These are phyloP conservation scores for Ascoidea rubescens DNA, from an alignment of 805 yeast species.

Conservation along the genomic window DNA sequence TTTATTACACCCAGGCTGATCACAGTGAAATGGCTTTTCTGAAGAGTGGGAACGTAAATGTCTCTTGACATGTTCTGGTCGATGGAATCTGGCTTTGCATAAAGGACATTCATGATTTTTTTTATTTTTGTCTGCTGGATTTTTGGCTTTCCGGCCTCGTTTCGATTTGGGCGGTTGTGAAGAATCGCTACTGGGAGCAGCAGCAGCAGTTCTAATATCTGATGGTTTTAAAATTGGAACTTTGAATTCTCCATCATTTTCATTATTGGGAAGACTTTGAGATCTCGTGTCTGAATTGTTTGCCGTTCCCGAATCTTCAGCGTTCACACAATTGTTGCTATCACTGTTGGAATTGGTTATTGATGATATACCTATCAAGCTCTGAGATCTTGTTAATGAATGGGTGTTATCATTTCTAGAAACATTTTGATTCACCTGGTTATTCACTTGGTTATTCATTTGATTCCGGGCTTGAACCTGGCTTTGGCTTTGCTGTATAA, in stretches of 20 bases:
- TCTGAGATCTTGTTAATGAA: background rate
- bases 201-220: background rate
- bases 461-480: background rate
- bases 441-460: background rate
- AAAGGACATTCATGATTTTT: conserved; percentile 53
- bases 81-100: conserved; percentile 46
- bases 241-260: conserved; percentile 1
- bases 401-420: background rate
- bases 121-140: conserved; percentile 23
- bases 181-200: background rate
- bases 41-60: conserved; percentile 64
- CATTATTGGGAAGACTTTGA: background rate
- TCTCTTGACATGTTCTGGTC: conserved; percentile 62
- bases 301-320: background rate
- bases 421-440: background rate
- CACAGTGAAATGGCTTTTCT: conserved; percentile 66
- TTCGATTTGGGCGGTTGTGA: background rate
- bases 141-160: background rate
- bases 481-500: background rate
- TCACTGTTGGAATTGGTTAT: background rate
- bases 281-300: conserved; percentile 7
- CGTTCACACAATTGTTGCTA: background rate
- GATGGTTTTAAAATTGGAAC: conserved; percentile 5
- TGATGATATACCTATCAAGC: background rate
- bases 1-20: conserved; percentile 39